Base-by-base conservation (phyloP, 352 stramenopile genomes). In the Globisporangium takayamanum region DNA sequence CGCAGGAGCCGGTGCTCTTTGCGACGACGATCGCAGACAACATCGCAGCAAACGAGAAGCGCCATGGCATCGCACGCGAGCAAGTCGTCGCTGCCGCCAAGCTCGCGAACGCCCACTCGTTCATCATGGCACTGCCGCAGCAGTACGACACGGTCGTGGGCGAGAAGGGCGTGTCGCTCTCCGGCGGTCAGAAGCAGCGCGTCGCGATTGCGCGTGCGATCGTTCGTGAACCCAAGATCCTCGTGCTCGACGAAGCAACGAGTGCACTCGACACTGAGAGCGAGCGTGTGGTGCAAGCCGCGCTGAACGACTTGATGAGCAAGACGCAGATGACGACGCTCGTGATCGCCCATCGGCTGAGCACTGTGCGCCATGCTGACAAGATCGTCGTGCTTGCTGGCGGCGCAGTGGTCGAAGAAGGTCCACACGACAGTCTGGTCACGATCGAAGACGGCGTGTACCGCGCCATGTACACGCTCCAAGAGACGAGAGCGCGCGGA, bases 281-380 rank as follows among this genome's bases (percentile, higher is more conserved):
- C 64, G 89, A 97, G 64, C 58, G 69, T 8, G 66, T 91, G 14
- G 87, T 97, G 5, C 88, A 96, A 51, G 61, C 65, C 0, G 81
- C 86, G 20, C 72, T 95, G 11, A 77, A 93, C 51, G 65, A 55
- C 55, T 68, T 72, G 39, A 71, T 69, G 64, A 66, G 53, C 57
- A 70, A 69, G 63, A 81, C 68, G 0, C 70, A 73, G 15, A 84
- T 79, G 30, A 98, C 92, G 4, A 96, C 84, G 18, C 67, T 98
- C 26, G 88, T 98, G 50, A 97, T 97, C 61, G 95, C 96, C 0
- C 94, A 98, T 70, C 81, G 96, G 16, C 70, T 98, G 26, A 92
- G 55, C n/a, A 74, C 74, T 36, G 66, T 92, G n/a, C 74, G 78
- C 3, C 68, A 66, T 14, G 73, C 73, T 0, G 76, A 92, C 62